These are phyloP conservation scores for Leccinum griseonigrum DNA, from an alignment of 1,284 basidiomycete genomes.

Conservation along the genomic window DNA sequence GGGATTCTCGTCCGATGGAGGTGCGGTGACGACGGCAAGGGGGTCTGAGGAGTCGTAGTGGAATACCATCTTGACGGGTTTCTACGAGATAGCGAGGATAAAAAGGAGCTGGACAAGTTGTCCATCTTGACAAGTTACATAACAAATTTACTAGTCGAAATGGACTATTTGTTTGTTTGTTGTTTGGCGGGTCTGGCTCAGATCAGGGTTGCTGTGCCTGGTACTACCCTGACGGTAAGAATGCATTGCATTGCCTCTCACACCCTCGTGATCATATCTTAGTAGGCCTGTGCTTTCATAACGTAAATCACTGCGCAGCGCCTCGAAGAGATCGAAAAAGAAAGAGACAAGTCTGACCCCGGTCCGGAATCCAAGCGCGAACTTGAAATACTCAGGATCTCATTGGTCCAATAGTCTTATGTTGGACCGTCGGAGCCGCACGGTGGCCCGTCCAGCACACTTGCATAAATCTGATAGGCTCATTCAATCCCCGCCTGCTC, in stretches of 20 bases:
- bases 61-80: constrained; percentile 22
- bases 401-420: too few relatives aligned
- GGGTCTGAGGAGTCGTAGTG: constrained; percentile 46
- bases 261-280: background rate
- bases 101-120: background rate
- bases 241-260: background rate
- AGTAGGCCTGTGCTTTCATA: background rate
- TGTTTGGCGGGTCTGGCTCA: background rate
- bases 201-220: constrained; percentile 14
- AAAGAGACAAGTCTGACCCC: too few relatives aligned
- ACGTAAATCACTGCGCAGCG: too few relatives aligned
- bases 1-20: constrained; percentile 49
- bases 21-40: constrained; percentile 45
- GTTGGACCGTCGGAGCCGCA: too few relatives aligned
- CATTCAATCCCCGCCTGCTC: too few relatives aligned
- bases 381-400: too few relatives aligned
- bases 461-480: too few relatives aligned
- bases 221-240: background rate
- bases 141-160: constrained; percentile 17
- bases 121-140: constrained; percentile 6
- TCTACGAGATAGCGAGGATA: background rate
- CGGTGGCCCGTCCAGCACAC: too few relatives aligned
- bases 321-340: too few relatives aligned
- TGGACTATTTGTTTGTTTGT: constrained; percentile 13
- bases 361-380: too few relatives aligned